These are phyloP conservation scores for Beauveria medogensis DNA, from an alignment of 2,329 filamentous ascomycete species.

Conservation along the genomic window DNA sequence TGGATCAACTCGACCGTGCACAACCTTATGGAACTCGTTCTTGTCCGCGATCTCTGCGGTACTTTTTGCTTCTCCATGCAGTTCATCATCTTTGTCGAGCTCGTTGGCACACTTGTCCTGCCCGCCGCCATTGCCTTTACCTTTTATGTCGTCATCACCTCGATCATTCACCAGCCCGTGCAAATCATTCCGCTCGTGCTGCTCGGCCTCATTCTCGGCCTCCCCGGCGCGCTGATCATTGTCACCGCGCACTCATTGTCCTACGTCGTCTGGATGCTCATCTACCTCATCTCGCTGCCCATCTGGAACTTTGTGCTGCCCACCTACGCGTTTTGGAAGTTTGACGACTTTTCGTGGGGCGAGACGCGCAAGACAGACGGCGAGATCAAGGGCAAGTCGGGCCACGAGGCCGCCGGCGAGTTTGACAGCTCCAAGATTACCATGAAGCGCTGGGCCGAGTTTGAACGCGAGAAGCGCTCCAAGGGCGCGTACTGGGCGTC, in stretches of 20 bases:
- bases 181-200: constrained; percentile 89
- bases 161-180: constrained; percentile 66
- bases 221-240: constrained; percentile 85
- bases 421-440: constrained; percentile 99
- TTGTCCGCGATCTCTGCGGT: constrained; percentile 92
- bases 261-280: constrained; percentile 94
- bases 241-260: constrained; percentile 87
- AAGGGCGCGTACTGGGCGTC: constrained; percentile 45
- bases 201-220: constrained; percentile 81
- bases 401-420: constrained; percentile 84
- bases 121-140: constrained; percentile 96
- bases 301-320: constrained; percentile 98
- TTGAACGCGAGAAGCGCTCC: constrained; percentile 60
- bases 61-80: constrained; percentile 99
- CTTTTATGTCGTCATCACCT: constrained; percentile 88
- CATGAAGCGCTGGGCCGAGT: constrained; percentile 98
- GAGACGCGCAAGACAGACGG: constrained; percentile 93
- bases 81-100: constrained; percentile 92
- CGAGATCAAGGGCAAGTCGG: constrained; percentile 79
- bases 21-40: constrained; percentile 94
- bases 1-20: constrained; percentile 99
- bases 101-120: constrained; percentile 87
- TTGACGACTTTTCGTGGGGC: constrained; percentile 99
- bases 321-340: constrained; percentile 96
- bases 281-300: constrained; percentile 87